phyloP scores from a whole-genome alignment of 805 yeast species.

The Gaillardinia entomophila region DNA sequence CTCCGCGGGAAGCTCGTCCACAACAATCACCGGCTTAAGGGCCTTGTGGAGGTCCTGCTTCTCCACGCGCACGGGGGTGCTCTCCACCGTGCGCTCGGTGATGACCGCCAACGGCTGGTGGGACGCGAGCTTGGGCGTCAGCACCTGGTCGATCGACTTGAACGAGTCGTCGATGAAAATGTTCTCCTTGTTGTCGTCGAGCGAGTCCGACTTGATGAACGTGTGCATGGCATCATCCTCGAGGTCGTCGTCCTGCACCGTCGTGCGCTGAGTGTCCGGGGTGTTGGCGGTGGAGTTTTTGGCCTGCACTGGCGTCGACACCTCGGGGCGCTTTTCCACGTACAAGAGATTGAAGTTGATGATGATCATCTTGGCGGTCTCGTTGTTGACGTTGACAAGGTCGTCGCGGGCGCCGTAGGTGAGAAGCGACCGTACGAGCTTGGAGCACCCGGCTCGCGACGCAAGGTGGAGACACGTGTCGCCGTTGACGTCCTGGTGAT shows the following conservation, averaged over 20 bases:
- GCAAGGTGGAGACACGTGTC: slow-evolving; percentile 85
- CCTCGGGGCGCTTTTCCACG: slow-evolving; percentile 1
- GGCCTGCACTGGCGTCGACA: slow-evolving; percentile 25
- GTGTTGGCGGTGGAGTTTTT: slow-evolving; percentile 6
- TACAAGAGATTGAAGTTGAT: slow-evolving; percentile 31
- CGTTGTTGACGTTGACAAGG: slow-evolving; percentile 34
- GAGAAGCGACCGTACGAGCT: slow-evolving; percentile 72
- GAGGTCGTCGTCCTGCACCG: slow-evolving; percentile 13
- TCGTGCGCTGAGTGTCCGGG: slow-evolving; percentile 14
- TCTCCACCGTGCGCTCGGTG: slow-evolving; percentile 25
- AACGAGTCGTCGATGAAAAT: slow-evolving; percentile 14
- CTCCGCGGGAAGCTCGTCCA: slow-evolving; percentile 49
- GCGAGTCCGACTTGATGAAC: slow-evolving; percentile 5
- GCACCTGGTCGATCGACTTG: slow-evolving; percentile 20
- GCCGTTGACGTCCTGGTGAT: slow-evolving; percentile 77
- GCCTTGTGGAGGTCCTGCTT: slow-evolving; percentile 10
- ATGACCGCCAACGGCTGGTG: slow-evolving; percentile 27
- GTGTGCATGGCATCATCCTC: slow-evolving; percentile 9
- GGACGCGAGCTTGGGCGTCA: slow-evolving; percentile 21
- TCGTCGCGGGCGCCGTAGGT: slow-evolving; percentile 79
- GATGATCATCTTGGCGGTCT: slow-evolving; percentile 40
- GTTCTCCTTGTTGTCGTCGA: slow-evolving; percentile 14
- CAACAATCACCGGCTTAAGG: slow-evolving; percentile 39
- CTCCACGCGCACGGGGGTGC: slow-evolving; percentile 18
- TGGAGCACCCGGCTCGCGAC: slow-evolving; percentile 56